phyloP scores from a whole-genome alignment of 345 rosid genomes.

The Viola odorata region DNA sequence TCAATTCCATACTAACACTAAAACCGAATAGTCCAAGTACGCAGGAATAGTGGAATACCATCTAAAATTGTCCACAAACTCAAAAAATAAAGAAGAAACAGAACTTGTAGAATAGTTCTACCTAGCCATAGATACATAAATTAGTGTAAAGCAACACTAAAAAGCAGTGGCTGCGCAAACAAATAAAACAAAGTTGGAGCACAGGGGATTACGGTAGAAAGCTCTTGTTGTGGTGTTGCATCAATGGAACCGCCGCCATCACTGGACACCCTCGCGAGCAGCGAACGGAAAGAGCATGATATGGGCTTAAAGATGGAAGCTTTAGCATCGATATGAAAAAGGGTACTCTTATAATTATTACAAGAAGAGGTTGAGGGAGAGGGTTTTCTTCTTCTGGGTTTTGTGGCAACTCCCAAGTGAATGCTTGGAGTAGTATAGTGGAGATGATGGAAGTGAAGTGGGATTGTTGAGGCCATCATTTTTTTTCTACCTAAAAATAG shows the following conservation, averaged over 20 bases:
- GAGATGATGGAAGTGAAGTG: conserved; percentile 27
- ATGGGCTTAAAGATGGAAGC: conserved; percentile 18
- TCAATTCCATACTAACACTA: too few relatives aligned
- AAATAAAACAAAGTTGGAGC: not conserved
- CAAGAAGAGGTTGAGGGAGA: conserved; percentile 6
- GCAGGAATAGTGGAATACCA: too few relatives aligned
- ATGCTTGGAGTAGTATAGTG: conserved; percentile 22
- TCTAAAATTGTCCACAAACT: too few relatives aligned
- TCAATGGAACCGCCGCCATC: conserved; percentile 35
- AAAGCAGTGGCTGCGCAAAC: not conserved
- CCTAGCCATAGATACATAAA: too few relatives aligned
- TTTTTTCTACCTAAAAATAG: not conserved
- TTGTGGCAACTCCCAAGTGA: conserved; percentile 16
- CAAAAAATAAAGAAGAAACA: too few relatives aligned
- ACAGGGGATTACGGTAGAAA: conserved; percentile 43
- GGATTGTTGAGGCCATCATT: conserved; percentile 27
- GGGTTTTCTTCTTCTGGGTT: conserved; percentile 29
- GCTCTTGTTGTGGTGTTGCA: conserved; percentile 26
- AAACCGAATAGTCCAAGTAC: too few relatives aligned
- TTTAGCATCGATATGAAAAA: conserved; percentile 12
- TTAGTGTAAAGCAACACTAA: too few relatives aligned
- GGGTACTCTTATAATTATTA: not conserved
- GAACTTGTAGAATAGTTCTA: too few relatives aligned
- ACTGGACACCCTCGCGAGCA: conserved; percentile 24
- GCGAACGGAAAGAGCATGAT: conserved; percentile 16